A percentile compares a stretch with the other conserved stretches of the same genome.
phyloP scores from a whole-genome alignment of 495 filamentous ascomycete genomes.

The Daldinia concentrica region DNA sequence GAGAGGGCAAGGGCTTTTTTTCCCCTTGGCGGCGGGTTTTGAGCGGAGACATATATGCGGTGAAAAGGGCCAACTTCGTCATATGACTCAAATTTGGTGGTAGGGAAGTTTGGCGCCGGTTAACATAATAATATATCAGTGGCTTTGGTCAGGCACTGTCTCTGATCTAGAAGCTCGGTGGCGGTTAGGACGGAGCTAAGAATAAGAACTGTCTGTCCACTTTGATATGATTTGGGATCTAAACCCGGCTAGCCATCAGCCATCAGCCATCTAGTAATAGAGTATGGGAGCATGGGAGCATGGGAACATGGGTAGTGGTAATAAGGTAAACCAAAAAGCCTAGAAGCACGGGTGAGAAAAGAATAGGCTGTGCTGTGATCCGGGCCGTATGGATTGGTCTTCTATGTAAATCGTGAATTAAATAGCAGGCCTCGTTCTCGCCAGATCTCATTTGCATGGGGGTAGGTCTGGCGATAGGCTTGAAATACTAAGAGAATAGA shows the following conservation, averaged over 20 bases:
- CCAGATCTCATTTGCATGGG: constrained; percentile 21
- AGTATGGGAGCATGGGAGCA: not conserved
- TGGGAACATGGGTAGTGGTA: not conserved
- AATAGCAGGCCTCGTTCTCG: constrained; percentile 31
- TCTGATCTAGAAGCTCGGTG: constrained; percentile 31
- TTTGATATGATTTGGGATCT: constrained; percentile 18
- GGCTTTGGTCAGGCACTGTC: constrained; percentile 4
- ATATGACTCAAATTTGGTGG: constrained; percentile 39
- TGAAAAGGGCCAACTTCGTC: constrained; percentile 34
- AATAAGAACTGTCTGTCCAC: constrained; percentile 15
- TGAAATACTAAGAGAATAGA: constrained; percentile 27
- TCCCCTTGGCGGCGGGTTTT: constrained; percentile 23
- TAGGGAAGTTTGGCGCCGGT: constrained; percentile 17
- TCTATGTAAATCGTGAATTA: constrained; percentile 26
- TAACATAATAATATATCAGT: constrained; percentile 16
- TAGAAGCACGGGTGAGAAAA: constrained; percentile 10
- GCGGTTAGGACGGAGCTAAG: constrained; percentile 18
- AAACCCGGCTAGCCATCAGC: constrained; percentile 2
- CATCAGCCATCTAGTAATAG: constrained; percentile 1
- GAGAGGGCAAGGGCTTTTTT: constrained; percentile 20
- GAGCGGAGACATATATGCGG: constrained; percentile 38
- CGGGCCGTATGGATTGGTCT: constrained; percentile 25
- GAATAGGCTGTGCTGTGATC: constrained; percentile 41
- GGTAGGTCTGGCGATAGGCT: constrained; percentile 9
- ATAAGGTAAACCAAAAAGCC: not conserved